A percentile compares a stretch with the other conserved stretches of the same genome.
Evolutionary conservation across 148 eudicot species (phyloP).

Genomic region (Tetragonia tetragonoides): DNA sequence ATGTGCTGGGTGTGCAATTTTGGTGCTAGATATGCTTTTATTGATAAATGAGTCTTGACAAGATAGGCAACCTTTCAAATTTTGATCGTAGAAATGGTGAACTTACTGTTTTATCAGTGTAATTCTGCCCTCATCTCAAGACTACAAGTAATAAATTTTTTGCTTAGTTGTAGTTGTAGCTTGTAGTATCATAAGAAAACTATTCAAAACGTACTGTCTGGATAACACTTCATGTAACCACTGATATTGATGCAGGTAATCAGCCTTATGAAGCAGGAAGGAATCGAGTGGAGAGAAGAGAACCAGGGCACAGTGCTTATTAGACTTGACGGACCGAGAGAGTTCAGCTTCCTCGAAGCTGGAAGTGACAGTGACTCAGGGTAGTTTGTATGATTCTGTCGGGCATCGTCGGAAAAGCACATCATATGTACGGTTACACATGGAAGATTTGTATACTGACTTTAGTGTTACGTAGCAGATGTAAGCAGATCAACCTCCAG

Average conservation of each 20-base stretch:
- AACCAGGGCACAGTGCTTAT: conserved; percentile 79
- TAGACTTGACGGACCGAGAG: conserved; percentile 65
- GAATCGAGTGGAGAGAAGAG: conserved; percentile 72
- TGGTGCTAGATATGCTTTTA: no score
- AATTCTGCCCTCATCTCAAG: no score
- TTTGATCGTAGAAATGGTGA: no score
- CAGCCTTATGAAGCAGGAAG: conserved; percentile 60
- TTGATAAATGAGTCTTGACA: no score
- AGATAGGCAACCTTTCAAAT: no score
- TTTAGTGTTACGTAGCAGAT: conserved; percentile 12
- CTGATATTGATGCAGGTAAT: conserved; percentile 54
- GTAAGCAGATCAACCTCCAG: background rate
- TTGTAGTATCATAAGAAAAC: no score
- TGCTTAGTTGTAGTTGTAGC: no score
- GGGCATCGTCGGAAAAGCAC: background rate
- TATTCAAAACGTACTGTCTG: no score
- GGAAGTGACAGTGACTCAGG: conserved; percentile 56
- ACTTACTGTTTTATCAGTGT: no score
- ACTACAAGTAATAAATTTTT: no score
- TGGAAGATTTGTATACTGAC: conserved; percentile 7
- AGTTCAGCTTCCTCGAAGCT: conserved; percentile 72
- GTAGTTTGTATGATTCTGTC: background rate
- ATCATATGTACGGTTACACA: background rate
- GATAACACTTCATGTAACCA: background rate
- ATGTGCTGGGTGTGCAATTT: background rate